These are phyloP conservation scores for Rhodotorula sp. DNA, from an alignment of 1,284 basidiomycete species.

Conservation along the genomic window DNA sequence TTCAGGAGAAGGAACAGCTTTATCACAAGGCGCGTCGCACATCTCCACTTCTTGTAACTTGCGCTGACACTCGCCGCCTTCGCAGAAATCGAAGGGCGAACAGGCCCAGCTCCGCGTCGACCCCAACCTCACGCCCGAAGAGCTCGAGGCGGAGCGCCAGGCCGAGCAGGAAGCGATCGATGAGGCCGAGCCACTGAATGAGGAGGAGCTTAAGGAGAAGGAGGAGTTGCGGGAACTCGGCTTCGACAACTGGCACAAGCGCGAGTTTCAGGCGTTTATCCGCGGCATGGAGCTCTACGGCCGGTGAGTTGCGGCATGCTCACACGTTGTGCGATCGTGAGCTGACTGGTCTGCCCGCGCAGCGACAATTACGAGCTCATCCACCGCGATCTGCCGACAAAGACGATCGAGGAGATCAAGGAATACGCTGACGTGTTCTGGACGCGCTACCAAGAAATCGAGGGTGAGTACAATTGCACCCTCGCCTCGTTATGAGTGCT, in stretches of 20 bases:
- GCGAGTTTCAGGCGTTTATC: conserved; percentile 91
- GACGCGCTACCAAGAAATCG: conserved; percentile 81
- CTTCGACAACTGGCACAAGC: conserved; percentile 84
- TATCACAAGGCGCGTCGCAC: conserved; percentile 64
- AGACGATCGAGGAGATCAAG: conserved; percentile 75
- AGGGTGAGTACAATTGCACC: conserved; percentile 58
- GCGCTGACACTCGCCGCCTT: background rate
- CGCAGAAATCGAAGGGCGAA: conserved; percentile 59
- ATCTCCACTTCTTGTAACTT: background rate
- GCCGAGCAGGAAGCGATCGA: conserved; percentile 82
- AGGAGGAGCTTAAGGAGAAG: conserved; percentile 77
- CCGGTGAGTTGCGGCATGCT: conserved; percentile 51
- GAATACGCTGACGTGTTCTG: conserved; percentile 83
- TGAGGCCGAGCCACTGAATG: conserved; percentile 77
- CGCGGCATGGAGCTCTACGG: conserved; percentile 81
- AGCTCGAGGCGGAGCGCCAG: conserved; percentile 74
- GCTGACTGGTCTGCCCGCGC: conserved; percentile 37
- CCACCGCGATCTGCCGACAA: conserved; percentile 69
- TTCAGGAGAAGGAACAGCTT: conserved; percentile 85
- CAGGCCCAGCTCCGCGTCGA: conserved; percentile 68
- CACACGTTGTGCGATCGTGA: background rate
- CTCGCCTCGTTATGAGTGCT: background rate
- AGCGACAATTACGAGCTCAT: conserved; percentile 72
- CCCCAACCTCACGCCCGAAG: conserved; percentile 70
- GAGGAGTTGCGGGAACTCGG: conserved; percentile 68